Evolutionary conservation across 2,329 filamentous ascomycete genomes (phyloP).

Genomic region (Talaromyces sp.): DNA sequence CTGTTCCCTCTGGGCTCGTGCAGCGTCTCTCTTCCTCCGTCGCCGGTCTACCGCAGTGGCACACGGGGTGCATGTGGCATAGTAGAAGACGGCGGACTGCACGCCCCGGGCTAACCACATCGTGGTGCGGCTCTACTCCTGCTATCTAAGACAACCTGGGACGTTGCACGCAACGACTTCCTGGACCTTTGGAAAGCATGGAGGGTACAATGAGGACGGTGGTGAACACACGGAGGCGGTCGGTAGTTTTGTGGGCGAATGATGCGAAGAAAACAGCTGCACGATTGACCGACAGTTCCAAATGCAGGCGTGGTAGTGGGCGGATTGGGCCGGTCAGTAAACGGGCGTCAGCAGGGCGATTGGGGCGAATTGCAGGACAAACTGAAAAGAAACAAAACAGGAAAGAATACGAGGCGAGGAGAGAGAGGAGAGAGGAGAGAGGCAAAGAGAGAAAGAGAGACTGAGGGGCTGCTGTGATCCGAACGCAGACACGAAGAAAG

Average conservation of each 20-base stretch:
- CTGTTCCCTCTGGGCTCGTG: constrained; percentile 63
- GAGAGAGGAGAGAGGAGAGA: not conserved
- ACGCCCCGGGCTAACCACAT: constrained; percentile 48
- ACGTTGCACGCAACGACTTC: constrained; percentile 13
- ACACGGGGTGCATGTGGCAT: constrained; percentile 54
- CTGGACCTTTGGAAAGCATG: constrained; percentile 9
- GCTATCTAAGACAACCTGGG: constrained; percentile 7
- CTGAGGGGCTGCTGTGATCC: not conserved
- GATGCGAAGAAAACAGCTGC: not conserved
- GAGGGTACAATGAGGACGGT: not conserved
- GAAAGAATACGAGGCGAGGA: not conserved
- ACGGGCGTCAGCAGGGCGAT: not conserved
- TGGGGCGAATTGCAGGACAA: too few species aligned
- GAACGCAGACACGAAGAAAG: not conserved
- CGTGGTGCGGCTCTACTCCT: constrained; percentile 2
- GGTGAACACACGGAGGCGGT: not conserved
- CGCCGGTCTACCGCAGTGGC: constrained; percentile 64
- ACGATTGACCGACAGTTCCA: not conserved
- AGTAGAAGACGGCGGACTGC: constrained; percentile 49
- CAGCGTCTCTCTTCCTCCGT: constrained; percentile 66
- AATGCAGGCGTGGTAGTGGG: not conserved
- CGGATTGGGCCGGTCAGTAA: not conserved
- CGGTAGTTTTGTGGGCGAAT: not conserved
- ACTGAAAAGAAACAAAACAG: not conserved
- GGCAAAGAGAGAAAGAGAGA: not conserved